Evolutionary conservation across 495 filamentous ascomycete genomes (phyloP).

Genomic region (Hypoxylon subgilvum): DNA sequence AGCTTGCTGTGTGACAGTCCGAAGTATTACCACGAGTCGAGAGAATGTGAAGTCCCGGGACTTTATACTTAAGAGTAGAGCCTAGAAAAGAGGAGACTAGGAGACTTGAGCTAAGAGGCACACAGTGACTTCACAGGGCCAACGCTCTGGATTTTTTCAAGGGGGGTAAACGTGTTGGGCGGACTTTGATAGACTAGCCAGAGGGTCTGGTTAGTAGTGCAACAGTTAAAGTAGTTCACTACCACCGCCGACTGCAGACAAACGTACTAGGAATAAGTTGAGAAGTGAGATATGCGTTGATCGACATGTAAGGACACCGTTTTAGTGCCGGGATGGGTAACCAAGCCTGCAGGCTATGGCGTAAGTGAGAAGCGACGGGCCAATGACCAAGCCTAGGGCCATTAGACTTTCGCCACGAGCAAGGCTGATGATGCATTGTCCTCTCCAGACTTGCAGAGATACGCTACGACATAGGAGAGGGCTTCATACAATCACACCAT

Average conservation of each 20-base stretch:
- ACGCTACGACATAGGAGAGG: slow-evolving; percentile 29
- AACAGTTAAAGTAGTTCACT: slow-evolving; percentile 17
- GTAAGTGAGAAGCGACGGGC: slow-evolving; percentile 34
- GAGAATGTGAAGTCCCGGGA: slow-evolving; percentile 10
- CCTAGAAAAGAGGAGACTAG: slow-evolving; percentile 37
- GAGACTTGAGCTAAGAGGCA: slow-evolving; percentile 18
- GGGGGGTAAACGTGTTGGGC: slow-evolving; percentile 20
- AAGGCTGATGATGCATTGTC: slow-evolving; percentile 41
- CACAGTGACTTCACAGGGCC: slow-evolving; percentile 19
- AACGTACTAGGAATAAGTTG: slow-evolving; percentile 14
- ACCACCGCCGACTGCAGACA: slow-evolving; percentile 28
- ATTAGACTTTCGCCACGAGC: slow-evolving; percentile 37
- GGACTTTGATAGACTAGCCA: slow-evolving; percentile 26
- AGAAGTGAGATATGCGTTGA: slow-evolving; percentile 38
- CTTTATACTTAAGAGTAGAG: slow-evolving; percentile 30
- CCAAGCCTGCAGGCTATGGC: slow-evolving; percentile 43
- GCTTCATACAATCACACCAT: slow-evolving; percentile 24
- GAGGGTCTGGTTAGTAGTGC: slow-evolving; percentile 25
- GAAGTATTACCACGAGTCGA: no score
- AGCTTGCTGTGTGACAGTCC: no score
- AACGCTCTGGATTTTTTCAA: slow-evolving; percentile 14
- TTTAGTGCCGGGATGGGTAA: slow-evolving; percentile 42
- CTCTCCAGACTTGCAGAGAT: slow-evolving; percentile 23
- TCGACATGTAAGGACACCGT: slow-evolving; percentile 44
- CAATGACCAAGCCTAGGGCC: slow-evolving; percentile 32